Evolutionary conservation across 495 filamentous ascomycete species (phyloP).

Genomic region (Penicillium alfredii): DNA sequence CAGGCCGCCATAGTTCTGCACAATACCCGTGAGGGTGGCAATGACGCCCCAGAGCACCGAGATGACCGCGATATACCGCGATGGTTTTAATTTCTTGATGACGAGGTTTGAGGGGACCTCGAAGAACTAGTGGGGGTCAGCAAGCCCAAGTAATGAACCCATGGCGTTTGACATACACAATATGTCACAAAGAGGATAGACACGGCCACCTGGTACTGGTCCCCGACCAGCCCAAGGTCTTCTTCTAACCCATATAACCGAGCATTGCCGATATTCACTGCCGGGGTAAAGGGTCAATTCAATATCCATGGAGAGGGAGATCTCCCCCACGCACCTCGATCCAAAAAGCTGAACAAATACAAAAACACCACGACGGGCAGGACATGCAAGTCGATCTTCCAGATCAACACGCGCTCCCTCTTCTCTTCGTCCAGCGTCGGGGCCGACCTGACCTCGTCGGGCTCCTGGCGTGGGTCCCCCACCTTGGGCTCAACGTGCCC

Average conservation of each 20-base stretch:
- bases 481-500: background rate
- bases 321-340: conserved; percentile 37
- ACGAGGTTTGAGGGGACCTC: conserved; percentile 61
- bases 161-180: conserved; percentile 33
- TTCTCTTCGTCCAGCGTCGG: conserved; percentile 31
- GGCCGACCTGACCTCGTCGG: conserved; percentile 13
- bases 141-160: background rate
- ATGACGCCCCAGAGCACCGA: conserved; percentile 62
- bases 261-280: conserved; percentile 75
- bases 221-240: conserved; percentile 54
- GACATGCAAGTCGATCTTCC: conserved; percentile 48
- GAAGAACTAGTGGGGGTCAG: conserved; percentile 25
- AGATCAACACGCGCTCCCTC: conserved; percentile 37
- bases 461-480: conserved; percentile 2
- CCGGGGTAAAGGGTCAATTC: conserved; percentile 23
- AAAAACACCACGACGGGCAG: conserved; percentile 55
- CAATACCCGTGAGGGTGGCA: conserved; percentile 61
- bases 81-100: conserved; percentile 73
- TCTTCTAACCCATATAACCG: conserved; percentile 62
- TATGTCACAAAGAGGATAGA: conserved; percentile 72
- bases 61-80: conserved; percentile 62
- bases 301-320: conserved; percentile 15
- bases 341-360: conserved; percentile 63
- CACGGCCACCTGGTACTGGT: conserved; percentile 65
- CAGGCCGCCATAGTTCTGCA: conserved; percentile 51